Conservation (phyloP, 768 basidiomycete species). For the Pleurotus eryngii region DNA sequence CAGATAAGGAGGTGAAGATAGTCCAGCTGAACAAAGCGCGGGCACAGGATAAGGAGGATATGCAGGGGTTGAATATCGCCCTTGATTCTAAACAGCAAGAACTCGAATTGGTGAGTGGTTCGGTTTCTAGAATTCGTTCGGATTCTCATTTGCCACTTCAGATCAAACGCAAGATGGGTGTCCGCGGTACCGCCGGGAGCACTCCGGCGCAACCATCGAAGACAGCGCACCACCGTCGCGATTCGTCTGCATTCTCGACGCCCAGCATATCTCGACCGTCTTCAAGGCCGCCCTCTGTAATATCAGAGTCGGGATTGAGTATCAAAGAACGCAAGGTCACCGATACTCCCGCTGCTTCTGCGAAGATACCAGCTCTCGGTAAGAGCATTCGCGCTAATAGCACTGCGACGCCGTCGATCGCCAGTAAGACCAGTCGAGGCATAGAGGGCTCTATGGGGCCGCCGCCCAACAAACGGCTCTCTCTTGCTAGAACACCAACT, state of each 20-base stretch:
- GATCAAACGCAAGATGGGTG: constrained; percentile 63
- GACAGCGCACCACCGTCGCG: constrained; percentile 39
- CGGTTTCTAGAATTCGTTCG: neutral
- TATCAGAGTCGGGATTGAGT: constrained; percentile 47
- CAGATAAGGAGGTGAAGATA: constrained; percentile 80
- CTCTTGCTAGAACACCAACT: constrained; percentile 38
- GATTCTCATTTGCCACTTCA: constrained; percentile 20
- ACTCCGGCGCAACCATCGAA: constrained; percentile 51
- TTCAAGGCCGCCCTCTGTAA: constrained; percentile 57
- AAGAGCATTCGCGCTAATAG: constrained; percentile 49
- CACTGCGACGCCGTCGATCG: constrained; percentile 19
- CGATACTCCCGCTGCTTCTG: constrained; percentile 28
- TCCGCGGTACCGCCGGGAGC: constrained; percentile 52
- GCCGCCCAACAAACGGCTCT: constrained; percentile 33
- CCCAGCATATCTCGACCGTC: constrained; percentile 51
- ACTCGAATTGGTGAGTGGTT: constrained; percentile 70
- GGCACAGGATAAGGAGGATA: constrained; percentile 69
- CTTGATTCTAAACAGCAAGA: constrained; percentile 94
- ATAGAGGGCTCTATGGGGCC: constrained; percentile 51
- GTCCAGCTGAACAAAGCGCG: constrained; percentile 67
- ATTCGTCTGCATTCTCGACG: constrained; percentile 56
- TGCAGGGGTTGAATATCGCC: constrained; percentile 84
- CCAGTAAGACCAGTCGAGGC: constrained; percentile 17
- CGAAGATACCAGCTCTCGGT: constrained; percentile 40
- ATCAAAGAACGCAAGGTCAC: constrained; percentile 36